Evolutionary conservation across 2,329 filamentous ascomycete genomes (phyloP).

Genomic region (Pseudocercospora crystallina): DNA sequence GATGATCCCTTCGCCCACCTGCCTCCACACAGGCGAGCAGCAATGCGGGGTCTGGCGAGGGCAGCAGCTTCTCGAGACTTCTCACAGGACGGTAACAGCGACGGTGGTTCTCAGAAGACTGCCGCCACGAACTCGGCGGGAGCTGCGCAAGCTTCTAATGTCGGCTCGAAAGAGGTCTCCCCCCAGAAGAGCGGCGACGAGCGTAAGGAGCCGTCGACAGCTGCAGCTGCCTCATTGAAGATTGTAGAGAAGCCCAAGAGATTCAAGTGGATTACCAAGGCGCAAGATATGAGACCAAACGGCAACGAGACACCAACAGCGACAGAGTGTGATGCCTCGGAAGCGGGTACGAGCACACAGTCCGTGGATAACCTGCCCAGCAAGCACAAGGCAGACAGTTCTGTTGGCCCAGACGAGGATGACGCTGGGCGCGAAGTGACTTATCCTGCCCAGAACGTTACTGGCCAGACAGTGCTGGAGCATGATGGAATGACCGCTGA

Average conservation of each 20-base stretch:
- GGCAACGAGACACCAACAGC: too few species aligned
- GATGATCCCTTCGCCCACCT: not conserved
- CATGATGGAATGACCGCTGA: not conserved
- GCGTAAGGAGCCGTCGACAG: too few species aligned
- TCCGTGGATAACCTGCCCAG: too few species aligned
- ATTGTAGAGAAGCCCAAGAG: too few species aligned
- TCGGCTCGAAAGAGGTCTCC: too few species aligned
- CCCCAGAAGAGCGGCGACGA: too few species aligned
- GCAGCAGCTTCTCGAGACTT: not conserved
- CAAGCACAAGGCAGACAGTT: not conserved
- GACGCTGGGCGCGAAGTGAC: not conserved
- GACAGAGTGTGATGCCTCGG: not conserved
- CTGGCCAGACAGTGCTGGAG: not conserved
- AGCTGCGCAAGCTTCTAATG: not conserved
- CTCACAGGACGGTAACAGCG: not conserved
- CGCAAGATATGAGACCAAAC: too few species aligned
- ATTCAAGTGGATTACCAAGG: too few species aligned
- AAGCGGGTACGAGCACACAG: not conserved
- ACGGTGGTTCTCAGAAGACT: not conserved
- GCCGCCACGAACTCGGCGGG: not conserved
- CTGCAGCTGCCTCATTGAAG: too few species aligned
- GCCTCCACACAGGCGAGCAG: not conserved
- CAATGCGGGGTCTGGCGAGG: too few species aligned
- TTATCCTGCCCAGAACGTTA: not conserved
- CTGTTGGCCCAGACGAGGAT: not conserved